Evolutionary conservation across 805 yeast genomes (phyloP).

Genomic region (Saccharomycopsis fermentans): DNA sequence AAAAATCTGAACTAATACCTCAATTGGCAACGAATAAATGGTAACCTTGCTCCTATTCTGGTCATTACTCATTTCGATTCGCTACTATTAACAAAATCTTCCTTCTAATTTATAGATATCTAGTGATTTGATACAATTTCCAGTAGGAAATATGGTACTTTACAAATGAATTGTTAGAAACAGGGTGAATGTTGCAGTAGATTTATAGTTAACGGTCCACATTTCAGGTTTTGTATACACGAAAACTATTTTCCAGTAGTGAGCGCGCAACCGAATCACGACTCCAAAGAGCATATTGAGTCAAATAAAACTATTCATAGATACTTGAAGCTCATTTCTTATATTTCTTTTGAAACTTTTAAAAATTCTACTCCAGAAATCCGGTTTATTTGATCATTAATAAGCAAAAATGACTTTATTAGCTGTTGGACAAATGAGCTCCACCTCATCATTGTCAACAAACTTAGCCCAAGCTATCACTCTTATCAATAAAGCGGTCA

Average conservation of each 20-base stretch:
- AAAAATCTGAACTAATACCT: conserved; percentile 12
- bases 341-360: too few species aligned
- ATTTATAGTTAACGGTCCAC: too few species aligned
- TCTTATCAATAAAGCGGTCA: conserved; percentile 56
- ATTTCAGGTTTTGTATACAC: too few species aligned
- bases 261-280: not conserved
- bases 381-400: not conserved
- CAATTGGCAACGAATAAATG: conserved; percentile 12
- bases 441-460: conserved; percentile 48
- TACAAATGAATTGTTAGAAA: too few species aligned
- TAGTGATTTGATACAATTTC: too few species aligned
- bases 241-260: not conserved
- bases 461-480: conserved; percentile 53
- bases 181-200: too few species aligned
- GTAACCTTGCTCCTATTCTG: not conserved
- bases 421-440: conserved; percentile 83
- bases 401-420: conserved; percentile 38
- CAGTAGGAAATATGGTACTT: too few species aligned
- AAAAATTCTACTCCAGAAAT: too few species aligned
- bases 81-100: not conserved
- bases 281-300: not conserved
- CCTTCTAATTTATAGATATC: too few species aligned
- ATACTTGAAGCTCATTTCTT: too few species aligned
- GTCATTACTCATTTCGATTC: not conserved
- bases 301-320: too few species aligned